Evolutionary conservation across 1,284 basidiomycete genomes (phyloP).

Genomic region (Trametes hirsuta): DNA sequence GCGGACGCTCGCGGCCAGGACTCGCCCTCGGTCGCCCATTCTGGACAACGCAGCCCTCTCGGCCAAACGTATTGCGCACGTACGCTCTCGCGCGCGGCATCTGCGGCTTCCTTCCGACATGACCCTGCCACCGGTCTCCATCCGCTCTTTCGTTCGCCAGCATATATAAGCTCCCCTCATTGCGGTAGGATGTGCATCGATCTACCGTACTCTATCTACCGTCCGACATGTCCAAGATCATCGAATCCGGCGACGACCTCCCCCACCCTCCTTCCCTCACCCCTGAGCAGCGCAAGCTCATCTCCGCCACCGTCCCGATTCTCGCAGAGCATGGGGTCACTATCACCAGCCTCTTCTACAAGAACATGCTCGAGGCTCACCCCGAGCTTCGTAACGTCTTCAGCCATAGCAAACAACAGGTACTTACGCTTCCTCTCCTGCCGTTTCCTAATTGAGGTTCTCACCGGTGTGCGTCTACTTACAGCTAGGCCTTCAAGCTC

Average conservation of each 20-base stretch:
- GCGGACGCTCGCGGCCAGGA: too few species aligned
- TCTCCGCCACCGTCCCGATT: conserved; percentile 28
- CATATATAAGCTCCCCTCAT: too few species aligned
- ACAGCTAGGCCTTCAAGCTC: conserved; percentile 25
- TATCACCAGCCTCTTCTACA: conserved; percentile 21
- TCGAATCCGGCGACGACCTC: conserved; percentile 8
- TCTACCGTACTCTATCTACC: too few species aligned
- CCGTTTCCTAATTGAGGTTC: not conserved
- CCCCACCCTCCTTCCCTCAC: conserved; percentile 26
- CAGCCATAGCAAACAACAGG: conserved; percentile 31
- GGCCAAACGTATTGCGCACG: too few species aligned
- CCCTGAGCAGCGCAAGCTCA: conserved; percentile 28
- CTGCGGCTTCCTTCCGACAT: too few species aligned
- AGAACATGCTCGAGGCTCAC: conserved; percentile 27
- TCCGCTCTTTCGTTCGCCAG: too few species aligned
- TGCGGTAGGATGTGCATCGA: too few species aligned
- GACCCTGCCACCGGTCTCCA: too few species aligned
- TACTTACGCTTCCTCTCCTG: conserved; percentile 1
- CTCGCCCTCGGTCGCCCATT: too few species aligned
- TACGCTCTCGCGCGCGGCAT: too few species aligned
- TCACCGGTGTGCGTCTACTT: not conserved
- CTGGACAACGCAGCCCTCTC: too few species aligned
- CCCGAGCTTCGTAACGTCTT: conserved; percentile 30
- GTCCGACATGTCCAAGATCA: conserved; percentile 8
- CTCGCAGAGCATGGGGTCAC: conserved; percentile 16